These are phyloP conservation scores for Moricandia moricandioides DNA, from an alignment of 345 rosid genomes.

Conservation along the genomic window DNA sequence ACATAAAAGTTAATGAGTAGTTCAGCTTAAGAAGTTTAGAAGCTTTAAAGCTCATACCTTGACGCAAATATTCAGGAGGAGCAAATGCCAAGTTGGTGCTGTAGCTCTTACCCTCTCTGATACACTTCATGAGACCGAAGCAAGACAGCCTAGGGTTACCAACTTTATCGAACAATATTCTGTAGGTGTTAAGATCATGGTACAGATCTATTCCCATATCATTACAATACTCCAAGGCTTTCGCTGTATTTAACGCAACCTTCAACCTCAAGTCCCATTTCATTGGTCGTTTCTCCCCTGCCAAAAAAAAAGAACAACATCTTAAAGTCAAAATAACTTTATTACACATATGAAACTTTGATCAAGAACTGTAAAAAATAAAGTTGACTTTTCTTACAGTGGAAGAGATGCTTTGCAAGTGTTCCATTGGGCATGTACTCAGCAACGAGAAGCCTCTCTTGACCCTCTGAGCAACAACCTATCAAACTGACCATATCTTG, in stretches of 20 bases:
- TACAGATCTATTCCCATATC: conserved; percentile 81
- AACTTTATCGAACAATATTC: conserved; percentile 86
- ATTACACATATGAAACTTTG: not conserved
- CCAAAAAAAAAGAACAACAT: not conserved
- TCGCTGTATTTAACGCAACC: conserved; percentile 81
- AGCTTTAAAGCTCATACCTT: conserved; percentile 46
- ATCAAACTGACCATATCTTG: conserved; percentile 81
- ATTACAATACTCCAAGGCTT: conserved; percentile 83
- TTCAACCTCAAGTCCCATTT: conserved; percentile 96
- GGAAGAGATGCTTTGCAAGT: conserved; percentile 93
- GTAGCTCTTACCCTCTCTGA: conserved; percentile 94
- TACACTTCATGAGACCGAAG: conserved; percentile 94
- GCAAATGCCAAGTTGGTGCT: conserved; percentile 97
- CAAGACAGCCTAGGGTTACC: conserved; percentile 89
- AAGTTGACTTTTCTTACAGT: conserved; percentile 49
- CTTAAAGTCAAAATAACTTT: not conserved
- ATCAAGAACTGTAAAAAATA: not conserved
- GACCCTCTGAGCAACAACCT: conserved; percentile 87
- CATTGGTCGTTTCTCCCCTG: conserved; percentile 98
- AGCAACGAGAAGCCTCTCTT: conserved; percentile 85
- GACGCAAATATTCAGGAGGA: conserved; percentile 92
- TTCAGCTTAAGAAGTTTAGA: conserved; percentile 11
- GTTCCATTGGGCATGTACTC: conserved; percentile 92
- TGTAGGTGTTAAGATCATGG: conserved; percentile 93
- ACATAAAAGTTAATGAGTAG: conserved; percentile 6